Conservation (phyloP, 495 filamentous ascomycete genomes). For the Neurospora discreta region DNA sequence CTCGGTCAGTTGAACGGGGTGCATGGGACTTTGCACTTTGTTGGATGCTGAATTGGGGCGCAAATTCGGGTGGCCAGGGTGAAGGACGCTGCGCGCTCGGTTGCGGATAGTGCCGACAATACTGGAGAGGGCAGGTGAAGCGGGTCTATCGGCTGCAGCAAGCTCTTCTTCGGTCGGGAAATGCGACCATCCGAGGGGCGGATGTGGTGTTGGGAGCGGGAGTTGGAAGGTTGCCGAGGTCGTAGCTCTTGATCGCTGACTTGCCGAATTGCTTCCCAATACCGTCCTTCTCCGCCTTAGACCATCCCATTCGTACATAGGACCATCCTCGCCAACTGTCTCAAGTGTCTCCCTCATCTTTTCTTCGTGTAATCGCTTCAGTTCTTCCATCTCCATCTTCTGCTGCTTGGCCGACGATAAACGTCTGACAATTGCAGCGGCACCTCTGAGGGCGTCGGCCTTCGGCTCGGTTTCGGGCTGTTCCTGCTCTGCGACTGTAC, state of each 20-base stretch:
- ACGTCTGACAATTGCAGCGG: slow-evolving; percentile 79
- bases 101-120: slow-evolving; percentile 51
- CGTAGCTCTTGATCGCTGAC: slow-evolving; percentile 22
- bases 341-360: slow-evolving; percentile 57
- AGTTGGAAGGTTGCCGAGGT: slow-evolving; percentile 26
- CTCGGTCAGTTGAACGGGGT: slow-evolving; percentile 50
- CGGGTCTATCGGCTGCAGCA: slow-evolving; percentile 36
- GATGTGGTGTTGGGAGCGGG: slow-evolving; percentile 47
- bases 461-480: slow-evolving; percentile 93
- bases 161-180: slow-evolving; percentile 62
- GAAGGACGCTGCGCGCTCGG: slow-evolving; percentile 38
- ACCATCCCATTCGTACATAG: slow-evolving; percentile 82
- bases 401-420: slow-evolving; percentile 65
- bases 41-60: slow-evolving; percentile 8
- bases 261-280: slow-evolving; percentile 28
- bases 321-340: slow-evolving; percentile 57
- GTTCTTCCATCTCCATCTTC: slow-evolving; percentile 73
- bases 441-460: slow-evolving; percentile 88
- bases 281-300: slow-evolving; percentile 73
- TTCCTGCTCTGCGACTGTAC: slow-evolving; percentile 86
- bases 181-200: slow-evolving; percentile 78
- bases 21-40: slow-evolving; percentile 37
- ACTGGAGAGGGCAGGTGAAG: slow-evolving; percentile 40
- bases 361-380: slow-evolving; percentile 68
- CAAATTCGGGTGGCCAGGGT: slow-evolving; percentile 33